These are phyloP conservation scores for Begonia fuchsioides DNA, from an alignment of 306 rosid species.

Conservation along the genomic window DNA sequence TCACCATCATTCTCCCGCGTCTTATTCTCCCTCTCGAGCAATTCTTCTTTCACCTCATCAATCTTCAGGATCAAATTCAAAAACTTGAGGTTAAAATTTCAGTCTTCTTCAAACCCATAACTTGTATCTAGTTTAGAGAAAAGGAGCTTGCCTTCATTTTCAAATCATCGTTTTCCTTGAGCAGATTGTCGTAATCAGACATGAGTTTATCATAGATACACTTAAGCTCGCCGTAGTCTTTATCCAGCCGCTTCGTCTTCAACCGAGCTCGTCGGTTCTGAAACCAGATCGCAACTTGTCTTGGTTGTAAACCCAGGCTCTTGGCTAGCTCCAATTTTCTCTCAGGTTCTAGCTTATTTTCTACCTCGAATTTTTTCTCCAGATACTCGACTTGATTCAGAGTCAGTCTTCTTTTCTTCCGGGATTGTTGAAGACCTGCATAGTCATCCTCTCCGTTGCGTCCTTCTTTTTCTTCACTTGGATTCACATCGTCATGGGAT, in stretches of 20 bases:
- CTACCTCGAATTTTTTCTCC: conserved; percentile 56
- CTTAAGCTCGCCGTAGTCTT: conserved; percentile 49
- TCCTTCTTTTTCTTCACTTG: conserved; percentile 32
- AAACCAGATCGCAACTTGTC: conserved; percentile 91
- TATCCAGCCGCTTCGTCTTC: conserved; percentile 63
- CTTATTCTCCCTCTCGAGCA: conserved; percentile 29
- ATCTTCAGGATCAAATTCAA: conserved; percentile 17
- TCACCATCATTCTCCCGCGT: conserved; percentile 16
- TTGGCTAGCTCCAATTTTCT: conserved; percentile 63
- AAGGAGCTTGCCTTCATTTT: conserved; percentile 33
- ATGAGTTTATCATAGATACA: conserved; percentile 42
- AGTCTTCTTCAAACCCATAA: too few relatives aligned
- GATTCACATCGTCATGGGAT: conserved; percentile 34
- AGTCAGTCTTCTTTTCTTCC: conserved; percentile 70
- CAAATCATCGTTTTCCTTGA: conserved; percentile 39
- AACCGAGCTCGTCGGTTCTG: conserved; percentile 70
- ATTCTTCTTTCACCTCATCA: conserved; percentile 34
- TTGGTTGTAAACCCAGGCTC: conserved; percentile 67
- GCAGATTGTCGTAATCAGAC: conserved; percentile 42
- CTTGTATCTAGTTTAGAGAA: too few relatives aligned
- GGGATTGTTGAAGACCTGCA: conserved; percentile 34
- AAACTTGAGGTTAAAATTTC: too few relatives aligned
- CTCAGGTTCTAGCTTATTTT: conserved; percentile 88
- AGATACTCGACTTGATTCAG: conserved; percentile 54
- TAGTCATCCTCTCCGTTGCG: conserved; percentile 44